Conservation (phyloP, 352 stramenopile genomes). For the Globisporangium orthogonon region DNA sequence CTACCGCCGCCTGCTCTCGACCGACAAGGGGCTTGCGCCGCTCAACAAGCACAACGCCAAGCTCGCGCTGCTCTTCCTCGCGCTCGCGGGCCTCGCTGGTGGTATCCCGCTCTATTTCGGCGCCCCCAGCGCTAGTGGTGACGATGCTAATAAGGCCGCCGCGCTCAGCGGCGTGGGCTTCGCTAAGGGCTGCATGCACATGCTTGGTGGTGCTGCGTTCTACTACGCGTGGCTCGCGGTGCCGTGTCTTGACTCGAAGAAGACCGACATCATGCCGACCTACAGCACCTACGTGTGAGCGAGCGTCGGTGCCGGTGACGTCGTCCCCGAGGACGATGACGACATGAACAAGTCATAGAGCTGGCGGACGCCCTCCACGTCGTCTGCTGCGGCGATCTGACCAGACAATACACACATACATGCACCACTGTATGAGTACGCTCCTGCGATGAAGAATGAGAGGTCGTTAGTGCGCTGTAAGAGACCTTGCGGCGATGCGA, state of each 20-base stretch:
- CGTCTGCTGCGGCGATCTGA: slow-evolving; percentile 25
- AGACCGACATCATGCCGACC: slow-evolving; percentile 69
- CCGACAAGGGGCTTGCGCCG: slow-evolving; percentile 38
- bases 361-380: slow-evolving; percentile 25
- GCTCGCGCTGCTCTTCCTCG: slow-evolving; percentile 38
- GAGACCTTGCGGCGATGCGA: slow-evolving; percentile 32
- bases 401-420: slow-evolving; percentile 1
- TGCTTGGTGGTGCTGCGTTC: slow-evolving; percentile 55
- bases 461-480: too few species aligned
- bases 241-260: slow-evolving; percentile 78
- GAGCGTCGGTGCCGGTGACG: too few species aligned
- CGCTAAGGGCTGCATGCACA: slow-evolving; percentile 61
- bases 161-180: slow-evolving; percentile 42
- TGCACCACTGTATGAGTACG: not conserved
- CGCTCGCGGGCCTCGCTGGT: slow-evolving; percentile 32
- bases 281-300: slow-evolving; percentile 52
- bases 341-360: slow-evolving; percentile 28
- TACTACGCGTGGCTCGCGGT: slow-evolving; percentile 77
- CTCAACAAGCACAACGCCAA: slow-evolving; percentile 50
- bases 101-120: slow-evolving; percentile 47
- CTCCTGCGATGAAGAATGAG: too few species aligned
- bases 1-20: slow-evolving; percentile 47
- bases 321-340: too few species aligned
- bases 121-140: not conserved
- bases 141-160: not conserved